Percentiles rank a stretch among this genome's conserved stretches.
Evolutionary conservation across 2,329 filamentous ascomycete genomes (phyloP).

Genomic region (Ophiostoma sp.): DNA sequence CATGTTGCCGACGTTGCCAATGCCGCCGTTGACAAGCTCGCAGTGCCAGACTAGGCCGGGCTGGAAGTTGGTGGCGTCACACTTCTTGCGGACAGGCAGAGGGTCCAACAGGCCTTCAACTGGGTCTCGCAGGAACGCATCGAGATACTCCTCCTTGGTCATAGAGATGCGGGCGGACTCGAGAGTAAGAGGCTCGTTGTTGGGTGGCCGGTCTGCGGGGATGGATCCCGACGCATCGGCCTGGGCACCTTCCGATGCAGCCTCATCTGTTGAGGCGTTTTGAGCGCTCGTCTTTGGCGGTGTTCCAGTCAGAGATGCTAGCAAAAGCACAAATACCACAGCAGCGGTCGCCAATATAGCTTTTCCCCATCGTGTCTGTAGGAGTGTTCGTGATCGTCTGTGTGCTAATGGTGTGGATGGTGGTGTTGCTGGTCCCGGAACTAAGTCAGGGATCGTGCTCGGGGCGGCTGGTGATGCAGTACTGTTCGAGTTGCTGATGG

Average conservation of each 20-base stretch:
- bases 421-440: neutral
- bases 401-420: neutral
- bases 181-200: neutral
- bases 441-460: neutral
- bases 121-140: slow-evolving; percentile 24
- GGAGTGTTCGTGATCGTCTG: slow-evolving; percentile 2
- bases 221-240: neutral
- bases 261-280: too few relatives aligned
- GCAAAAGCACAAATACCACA: slow-evolving; percentile 3
- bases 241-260: neutral
- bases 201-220: neutral
- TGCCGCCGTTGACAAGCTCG: slow-evolving; percentile 34
- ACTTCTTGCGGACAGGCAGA: slow-evolving; percentile 27
- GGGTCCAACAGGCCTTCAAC: slow-evolving; percentile 26
- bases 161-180: slow-evolving; percentile 14
- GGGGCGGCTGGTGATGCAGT: neutral
- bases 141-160: slow-evolving; percentile 25
- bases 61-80: slow-evolving; percentile 32
- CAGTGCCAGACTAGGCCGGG: slow-evolving; percentile 36
- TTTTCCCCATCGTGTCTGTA: slow-evolving; percentile 19
- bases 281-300: neutral
- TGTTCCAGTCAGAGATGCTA: neutral
- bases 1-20: slow-evolving; percentile 36
- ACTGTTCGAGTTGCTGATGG: neutral
- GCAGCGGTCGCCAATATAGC: slow-evolving; percentile 5